Conservation (phyloP, 495 filamentous ascomycete genomes). For the Podospora pseudopauciseta region DNA sequence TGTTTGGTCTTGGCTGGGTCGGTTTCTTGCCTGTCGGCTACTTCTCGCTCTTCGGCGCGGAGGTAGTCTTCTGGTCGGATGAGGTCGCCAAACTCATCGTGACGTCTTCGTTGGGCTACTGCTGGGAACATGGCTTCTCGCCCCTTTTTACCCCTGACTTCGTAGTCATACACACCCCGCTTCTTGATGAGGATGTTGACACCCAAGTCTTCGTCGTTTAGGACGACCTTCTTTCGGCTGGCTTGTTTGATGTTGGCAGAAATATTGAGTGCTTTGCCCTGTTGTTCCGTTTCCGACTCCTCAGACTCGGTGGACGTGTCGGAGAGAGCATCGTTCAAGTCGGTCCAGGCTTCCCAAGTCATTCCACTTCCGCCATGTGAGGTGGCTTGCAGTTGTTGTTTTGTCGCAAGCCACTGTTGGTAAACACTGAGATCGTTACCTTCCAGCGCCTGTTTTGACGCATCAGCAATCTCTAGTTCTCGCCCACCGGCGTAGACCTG, state of each 20-base stretch:
- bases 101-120: constrained; percentile 70
- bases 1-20: constrained; percentile 42
- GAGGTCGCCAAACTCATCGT: constrained; percentile 88
- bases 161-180: constrained; percentile 84
- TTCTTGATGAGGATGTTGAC: constrained; percentile 87
- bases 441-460: constrained; percentile 61
- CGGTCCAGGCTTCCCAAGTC: constrained; percentile 63
- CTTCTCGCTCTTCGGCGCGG: constrained; percentile 88
- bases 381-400: constrained; percentile 72
- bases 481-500: constrained; percentile 63
- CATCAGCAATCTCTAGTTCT: constrained; percentile 55
- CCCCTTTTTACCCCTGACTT: constrained; percentile 89
- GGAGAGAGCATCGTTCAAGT: constrained; percentile 78
- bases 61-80: constrained; percentile 92
- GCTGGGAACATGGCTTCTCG: constrained; percentile 91
- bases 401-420: constrained; percentile 84
- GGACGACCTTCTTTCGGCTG: constrained; percentile 72
- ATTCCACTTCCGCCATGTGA: constrained; percentile 62
- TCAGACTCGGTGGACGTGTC: constrained; percentile 79
- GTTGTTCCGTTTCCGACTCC: constrained; percentile 83
- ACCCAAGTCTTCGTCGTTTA: constrained; percentile 82
- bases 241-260: constrained; percentile 77
- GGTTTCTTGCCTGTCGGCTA: constrained; percentile 61
- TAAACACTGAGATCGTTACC: constrained; percentile 73
- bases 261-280: constrained; percentile 87